Conservation (phyloP, 164 flowering plant genomes). For the Umbellularia californica region DNA sequence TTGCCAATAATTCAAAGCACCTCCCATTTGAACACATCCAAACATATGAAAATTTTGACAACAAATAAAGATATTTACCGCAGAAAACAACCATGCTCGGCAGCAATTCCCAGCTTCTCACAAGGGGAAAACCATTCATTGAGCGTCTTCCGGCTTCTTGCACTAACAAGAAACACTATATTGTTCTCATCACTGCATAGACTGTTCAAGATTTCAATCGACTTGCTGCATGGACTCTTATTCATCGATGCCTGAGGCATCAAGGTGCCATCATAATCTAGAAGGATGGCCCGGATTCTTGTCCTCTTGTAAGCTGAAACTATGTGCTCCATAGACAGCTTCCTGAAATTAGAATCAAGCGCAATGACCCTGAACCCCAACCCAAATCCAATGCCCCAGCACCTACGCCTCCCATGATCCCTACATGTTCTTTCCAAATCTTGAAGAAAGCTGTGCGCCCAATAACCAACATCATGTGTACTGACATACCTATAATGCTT, state of each 20-base stretch:
- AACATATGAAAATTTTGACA: background rate
- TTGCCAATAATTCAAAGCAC: background rate
- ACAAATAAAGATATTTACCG: conserved; percentile 29
- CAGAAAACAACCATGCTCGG: conserved; percentile 69
- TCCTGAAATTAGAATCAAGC: conserved; percentile 64
- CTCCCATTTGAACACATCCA: background rate
- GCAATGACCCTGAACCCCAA: conserved; percentile 67
- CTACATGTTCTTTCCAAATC: conserved; percentile 63
- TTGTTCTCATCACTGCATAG: conserved; percentile 58
- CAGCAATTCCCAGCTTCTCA: conserved; percentile 61
- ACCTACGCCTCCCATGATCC: conserved; percentile 48
- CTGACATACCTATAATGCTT: conserved; percentile 73
- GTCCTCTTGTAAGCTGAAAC: conserved; percentile 68
- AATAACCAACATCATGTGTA: conserved; percentile 70
- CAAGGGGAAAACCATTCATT: conserved; percentile 68
- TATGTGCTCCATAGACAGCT: conserved; percentile 64
- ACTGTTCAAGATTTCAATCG: conserved; percentile 47
- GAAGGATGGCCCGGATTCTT: conserved; percentile 48
- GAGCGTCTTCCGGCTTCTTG: conserved; percentile 41
- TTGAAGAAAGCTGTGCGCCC: conserved; percentile 67
- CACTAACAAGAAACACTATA: conserved; percentile 65
- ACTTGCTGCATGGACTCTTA: conserved; percentile 49
- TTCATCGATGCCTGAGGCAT: conserved; percentile 64
- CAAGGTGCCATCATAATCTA: conserved; percentile 82
- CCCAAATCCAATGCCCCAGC: conserved; percentile 78